Conservation (phyloP, 1,284 basidiomycete species). For the Ustanciosporium gigantosporum region DNA sequence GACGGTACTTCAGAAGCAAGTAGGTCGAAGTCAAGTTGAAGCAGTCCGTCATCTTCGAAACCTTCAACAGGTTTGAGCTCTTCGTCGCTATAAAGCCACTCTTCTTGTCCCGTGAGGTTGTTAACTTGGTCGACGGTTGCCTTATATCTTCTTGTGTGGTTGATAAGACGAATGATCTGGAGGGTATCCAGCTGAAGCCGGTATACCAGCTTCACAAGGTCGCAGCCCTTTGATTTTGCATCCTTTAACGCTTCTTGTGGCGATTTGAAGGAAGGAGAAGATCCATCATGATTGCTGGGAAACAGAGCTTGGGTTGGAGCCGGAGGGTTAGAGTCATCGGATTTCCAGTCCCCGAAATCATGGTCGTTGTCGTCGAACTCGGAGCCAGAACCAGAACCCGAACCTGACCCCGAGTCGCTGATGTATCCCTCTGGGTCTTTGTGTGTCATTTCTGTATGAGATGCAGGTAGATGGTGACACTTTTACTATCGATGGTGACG, state of each 20-base stretch:
- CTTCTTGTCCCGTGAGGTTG: conserved; percentile 10
- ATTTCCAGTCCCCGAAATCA: conserved; percentile 38
- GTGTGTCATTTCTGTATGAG: too few species aligned
- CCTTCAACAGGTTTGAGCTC: conserved; percentile 56
- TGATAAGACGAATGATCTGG: conserved; percentile 56
- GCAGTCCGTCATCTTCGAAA: conserved; percentile 54
- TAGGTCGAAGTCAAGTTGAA: conserved; percentile 54
- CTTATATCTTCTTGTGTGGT: conserved; percentile 42
- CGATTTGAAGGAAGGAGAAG: conserved; percentile 16
- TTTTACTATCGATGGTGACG: too few species aligned
- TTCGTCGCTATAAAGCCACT: conserved; percentile 39
- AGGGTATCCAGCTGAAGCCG: conserved; percentile 46
- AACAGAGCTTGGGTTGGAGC: conserved; percentile 17
- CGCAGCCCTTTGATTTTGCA: conserved; percentile 43
- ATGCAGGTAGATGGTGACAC: too few species aligned
- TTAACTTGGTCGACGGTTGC: conserved; percentile 20
- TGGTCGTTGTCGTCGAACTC: conserved; percentile 32
- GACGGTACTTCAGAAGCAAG: background rate
- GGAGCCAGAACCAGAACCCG: conserved; percentile 3
- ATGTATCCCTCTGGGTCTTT: conserved; percentile 22
- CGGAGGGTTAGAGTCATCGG: conserved; percentile 14
- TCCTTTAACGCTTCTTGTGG: conserved; percentile 44
- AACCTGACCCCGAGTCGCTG: conserved; percentile 9
- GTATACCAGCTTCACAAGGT: conserved; percentile 38
- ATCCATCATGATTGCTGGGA: conserved; percentile 2